Conservation (phyloP, 768 basidiomycete genomes). For the Tulasnella sp. region DNA sequence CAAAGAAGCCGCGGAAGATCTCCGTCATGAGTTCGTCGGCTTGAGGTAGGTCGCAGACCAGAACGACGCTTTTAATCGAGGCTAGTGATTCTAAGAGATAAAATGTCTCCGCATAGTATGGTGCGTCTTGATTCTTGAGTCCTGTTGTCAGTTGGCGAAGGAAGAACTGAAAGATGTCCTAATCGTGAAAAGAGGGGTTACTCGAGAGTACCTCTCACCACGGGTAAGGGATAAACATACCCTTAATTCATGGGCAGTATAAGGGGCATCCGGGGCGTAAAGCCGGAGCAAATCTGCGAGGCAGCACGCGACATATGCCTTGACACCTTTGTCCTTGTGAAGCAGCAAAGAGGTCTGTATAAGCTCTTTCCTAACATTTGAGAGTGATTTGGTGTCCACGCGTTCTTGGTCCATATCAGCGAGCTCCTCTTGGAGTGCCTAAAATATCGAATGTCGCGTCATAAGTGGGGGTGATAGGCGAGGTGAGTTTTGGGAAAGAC, state of each 20-base stretch:
- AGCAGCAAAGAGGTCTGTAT: constrained; percentile 74
- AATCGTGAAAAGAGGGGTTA: constrained; percentile 30
- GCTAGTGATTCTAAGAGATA: constrained; percentile 92
- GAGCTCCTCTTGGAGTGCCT: constrained; percentile 48
- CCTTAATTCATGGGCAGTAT: constrained; percentile 73
- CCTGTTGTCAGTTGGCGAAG: constrained; percentile 74
- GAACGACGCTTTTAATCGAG: constrained; percentile 89
- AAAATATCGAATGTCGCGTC: constrained; percentile 10
- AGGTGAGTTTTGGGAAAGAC: constrained; percentile 5
- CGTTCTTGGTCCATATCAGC: constrained; percentile 82
- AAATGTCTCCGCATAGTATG: constrained; percentile 90
- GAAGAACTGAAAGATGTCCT: constrained; percentile 98
- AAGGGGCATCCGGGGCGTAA: constrained; percentile 96
- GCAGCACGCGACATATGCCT: constrained; percentile 91
- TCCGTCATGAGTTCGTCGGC: constrained; percentile 80
- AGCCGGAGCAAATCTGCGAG: constrained; percentile 89
- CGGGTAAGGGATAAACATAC: constrained; percentile 35
- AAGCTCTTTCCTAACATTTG: constrained; percentile 69
- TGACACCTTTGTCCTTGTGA: constrained; percentile 94
- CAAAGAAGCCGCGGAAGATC: constrained; percentile 80
- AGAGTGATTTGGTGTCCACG: constrained; percentile 71
- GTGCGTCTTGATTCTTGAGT: constrained; percentile 69
- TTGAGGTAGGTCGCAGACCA: constrained; percentile 86
- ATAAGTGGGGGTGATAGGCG: background rate
- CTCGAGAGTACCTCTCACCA: background rate